These are phyloP conservation scores for Setaria italica DNA, from an alignment of 202 grass and related monocot genomes.

Conservation along the genomic window DNA sequence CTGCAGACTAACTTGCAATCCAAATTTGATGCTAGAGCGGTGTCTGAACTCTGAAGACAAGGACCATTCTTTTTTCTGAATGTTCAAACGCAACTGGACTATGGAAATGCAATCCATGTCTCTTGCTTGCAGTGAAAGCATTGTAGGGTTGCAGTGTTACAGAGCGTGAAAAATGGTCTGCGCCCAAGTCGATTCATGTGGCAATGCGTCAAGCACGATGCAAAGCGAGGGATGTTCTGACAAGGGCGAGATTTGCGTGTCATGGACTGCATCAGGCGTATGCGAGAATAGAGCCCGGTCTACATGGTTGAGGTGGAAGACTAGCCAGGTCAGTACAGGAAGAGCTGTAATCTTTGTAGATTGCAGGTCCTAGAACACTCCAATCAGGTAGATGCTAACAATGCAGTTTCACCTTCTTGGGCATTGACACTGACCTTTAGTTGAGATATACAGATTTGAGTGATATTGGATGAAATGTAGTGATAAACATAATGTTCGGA, in stretches of 20 bases:
- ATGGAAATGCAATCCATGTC: conserved; percentile 2
- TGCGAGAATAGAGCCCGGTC: background rate
- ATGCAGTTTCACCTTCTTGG: conserved; percentile 13
- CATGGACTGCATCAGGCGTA: conserved; percentile 23
- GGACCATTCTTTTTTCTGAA: conserved; percentile 46
- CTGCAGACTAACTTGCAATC: background rate
- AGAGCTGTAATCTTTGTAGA: conserved; percentile 6
- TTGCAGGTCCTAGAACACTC: background rate
- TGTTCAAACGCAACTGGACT: conserved; percentile 2
- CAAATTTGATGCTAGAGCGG: conserved; percentile 25
- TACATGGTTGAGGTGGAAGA: conserved; percentile 9
- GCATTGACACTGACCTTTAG: background rate
- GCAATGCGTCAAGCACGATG: conserved; percentile 30
- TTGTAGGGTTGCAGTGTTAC: background rate
- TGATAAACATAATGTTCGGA: background rate
- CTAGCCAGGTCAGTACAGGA: background rate
- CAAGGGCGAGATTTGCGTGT: conserved; percentile 24
- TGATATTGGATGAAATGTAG: background rate
- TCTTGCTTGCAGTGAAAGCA: conserved; percentile 40
- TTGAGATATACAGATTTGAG: background rate
- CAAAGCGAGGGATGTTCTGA: conserved; percentile 36
- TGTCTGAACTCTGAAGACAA: conserved; percentile 32
- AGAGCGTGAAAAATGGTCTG: conserved; percentile 12
- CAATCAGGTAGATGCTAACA: background rate
- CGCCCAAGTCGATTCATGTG: background rate